Percentiles rank a stretch among this genome's conserved stretches.
Conservation (phyloP, 2,329 filamentous ascomycete species). For the Diaporthe citri region DNA sequence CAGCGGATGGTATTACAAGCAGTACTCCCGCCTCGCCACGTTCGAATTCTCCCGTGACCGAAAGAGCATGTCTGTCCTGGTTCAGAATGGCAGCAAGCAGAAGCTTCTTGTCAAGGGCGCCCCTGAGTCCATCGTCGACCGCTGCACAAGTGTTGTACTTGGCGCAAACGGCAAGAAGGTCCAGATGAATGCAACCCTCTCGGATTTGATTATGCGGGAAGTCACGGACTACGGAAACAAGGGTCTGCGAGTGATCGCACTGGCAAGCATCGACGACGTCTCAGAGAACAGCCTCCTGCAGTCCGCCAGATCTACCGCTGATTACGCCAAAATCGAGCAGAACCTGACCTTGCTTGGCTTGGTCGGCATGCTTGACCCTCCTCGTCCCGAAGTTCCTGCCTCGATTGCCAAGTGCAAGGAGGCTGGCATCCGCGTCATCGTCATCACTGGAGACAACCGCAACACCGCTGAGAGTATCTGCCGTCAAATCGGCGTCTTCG, state of each 20-base stretch:
- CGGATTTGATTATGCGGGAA: slow-evolving; percentile 79
- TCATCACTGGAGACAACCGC: slow-evolving; percentile 98
- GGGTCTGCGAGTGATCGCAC: slow-evolving; percentile 93
- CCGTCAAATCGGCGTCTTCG: slow-evolving; percentile 95
- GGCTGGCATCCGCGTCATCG: slow-evolving; percentile 95
- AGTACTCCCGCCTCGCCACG: slow-evolving; percentile 81
- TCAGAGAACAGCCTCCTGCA: slow-evolving; percentile 76
- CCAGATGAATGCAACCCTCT: slow-evolving; percentile 76
- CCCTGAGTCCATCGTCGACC: slow-evolving; percentile 92
- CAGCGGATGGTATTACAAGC: slow-evolving; percentile 86
- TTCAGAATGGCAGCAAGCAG: slow-evolving; percentile 76
- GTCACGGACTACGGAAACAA: slow-evolving; percentile 91
- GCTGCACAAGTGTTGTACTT: slow-evolving; percentile 85
- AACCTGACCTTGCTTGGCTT: slow-evolving; percentile 94
- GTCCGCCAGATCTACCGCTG: slow-evolving; percentile 82
- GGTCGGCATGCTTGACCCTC: slow-evolving; percentile 96
- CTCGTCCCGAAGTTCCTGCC: slow-evolving; percentile 87
- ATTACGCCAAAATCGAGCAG: slow-evolving; percentile 91
- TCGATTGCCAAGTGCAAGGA: slow-evolving; percentile 92
- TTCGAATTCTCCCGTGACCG: slow-evolving; percentile 98
- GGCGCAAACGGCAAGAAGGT: slow-evolving; percentile 85
- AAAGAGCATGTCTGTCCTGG: slow-evolving; percentile 99
- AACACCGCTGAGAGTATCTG: slow-evolving; percentile 99
- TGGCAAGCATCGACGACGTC: slow-evolving; percentile 86
- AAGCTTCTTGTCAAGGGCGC: slow-evolving; percentile 96